Evolutionary conservation across 345 rosid species (phyloP).

Genomic region (Cardiospermum halicacabum): DNA sequence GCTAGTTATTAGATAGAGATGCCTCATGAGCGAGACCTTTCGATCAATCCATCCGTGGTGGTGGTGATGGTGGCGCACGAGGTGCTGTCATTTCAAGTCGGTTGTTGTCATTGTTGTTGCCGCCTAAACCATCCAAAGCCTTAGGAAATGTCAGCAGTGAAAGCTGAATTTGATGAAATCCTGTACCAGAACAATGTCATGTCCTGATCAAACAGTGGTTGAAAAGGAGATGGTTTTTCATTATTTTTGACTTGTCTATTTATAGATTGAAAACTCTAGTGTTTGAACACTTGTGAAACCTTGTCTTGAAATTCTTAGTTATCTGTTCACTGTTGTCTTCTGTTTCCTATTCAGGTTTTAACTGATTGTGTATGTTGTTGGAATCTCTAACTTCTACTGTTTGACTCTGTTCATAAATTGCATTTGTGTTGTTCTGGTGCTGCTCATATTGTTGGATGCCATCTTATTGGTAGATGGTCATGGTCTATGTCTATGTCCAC

Average conservation of each 20-base stretch:
- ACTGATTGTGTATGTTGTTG: neutral
- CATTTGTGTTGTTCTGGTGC: too few relatives aligned
- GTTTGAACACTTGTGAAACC: neutral
- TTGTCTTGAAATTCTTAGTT: conserved; percentile 1
- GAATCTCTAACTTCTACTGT: neutral
- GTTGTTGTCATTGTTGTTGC: too few relatives aligned
- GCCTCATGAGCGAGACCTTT: neutral
- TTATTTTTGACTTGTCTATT: neutral
- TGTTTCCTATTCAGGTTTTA: neutral
- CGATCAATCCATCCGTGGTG: neutral
- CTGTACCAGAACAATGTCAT: neutral
- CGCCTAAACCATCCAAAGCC: neutral
- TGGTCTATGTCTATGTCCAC: too few relatives aligned
- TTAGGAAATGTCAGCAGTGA: neutral
- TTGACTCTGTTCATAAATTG: neutral
- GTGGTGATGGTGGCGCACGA: neutral
- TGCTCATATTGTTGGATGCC: too few relatives aligned
- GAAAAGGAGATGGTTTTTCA: neutral
- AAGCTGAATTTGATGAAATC: neutral
- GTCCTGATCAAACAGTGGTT: conserved; percentile 6
- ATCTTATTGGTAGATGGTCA: too few relatives aligned
- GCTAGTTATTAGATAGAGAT: neutral
- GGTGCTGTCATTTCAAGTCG: neutral
- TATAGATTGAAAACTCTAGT: neutral
- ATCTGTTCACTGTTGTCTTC: conserved; percentile 9